Evolutionary conservation across 2,329 filamentous ascomycete genomes (phyloP).

Genomic region (Fusarium virguliforme): DNA sequence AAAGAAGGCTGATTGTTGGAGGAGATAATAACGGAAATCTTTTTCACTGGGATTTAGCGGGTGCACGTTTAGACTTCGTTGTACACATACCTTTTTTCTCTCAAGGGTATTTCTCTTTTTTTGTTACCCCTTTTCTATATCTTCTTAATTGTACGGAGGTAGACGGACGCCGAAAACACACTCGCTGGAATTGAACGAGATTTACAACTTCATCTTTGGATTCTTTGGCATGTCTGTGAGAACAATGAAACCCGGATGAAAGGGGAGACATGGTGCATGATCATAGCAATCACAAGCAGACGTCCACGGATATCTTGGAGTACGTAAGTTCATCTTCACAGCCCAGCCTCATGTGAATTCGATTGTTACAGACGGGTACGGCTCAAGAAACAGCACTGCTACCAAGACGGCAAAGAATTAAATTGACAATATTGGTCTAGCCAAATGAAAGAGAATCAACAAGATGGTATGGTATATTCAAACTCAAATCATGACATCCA

Average conservation of each 20-base stretch:
- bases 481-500: constrained; percentile 4
- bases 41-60: constrained; percentile 46
- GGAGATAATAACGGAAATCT: constrained; percentile 43
- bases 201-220: constrained; percentile 11
- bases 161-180: constrained; percentile 45
- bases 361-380: background rate
- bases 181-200: constrained; percentile 46
- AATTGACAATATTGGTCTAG: constrained; percentile 2
- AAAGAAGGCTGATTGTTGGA: constrained; percentile 21
- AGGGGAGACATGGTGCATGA: background rate
- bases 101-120: constrained; percentile 24
- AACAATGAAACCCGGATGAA: background rate
- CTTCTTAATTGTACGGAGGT: constrained; percentile 43
- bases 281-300: background rate
- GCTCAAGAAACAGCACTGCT: background rate
- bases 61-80: constrained; percentile 43
- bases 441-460: constrained; percentile 18
- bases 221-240: background rate
- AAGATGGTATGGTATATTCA: constrained; percentile 39
- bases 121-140: constrained; percentile 42
- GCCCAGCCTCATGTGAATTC: background rate
- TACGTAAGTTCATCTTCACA: background rate
- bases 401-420: background rate
- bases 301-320: background rate
- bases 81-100: constrained; percentile 31